Base-by-base conservation (phyloP, 139 green algal species). In the Coccomyxa sp. region DNA sequence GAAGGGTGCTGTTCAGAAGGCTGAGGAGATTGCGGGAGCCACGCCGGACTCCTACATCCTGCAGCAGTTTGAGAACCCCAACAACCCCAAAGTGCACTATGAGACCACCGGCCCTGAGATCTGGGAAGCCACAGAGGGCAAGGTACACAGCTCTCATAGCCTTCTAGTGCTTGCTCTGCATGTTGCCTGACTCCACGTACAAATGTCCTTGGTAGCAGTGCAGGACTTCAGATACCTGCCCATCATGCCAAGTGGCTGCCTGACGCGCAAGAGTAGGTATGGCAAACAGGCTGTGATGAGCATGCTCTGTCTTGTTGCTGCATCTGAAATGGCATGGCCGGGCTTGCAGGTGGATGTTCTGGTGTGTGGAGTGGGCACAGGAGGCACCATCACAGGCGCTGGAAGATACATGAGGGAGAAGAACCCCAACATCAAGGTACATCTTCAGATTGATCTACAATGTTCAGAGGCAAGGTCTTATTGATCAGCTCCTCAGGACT, bases 21-120 rank as follows among this genome's bases (percentile, higher is more conserved):
- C 88, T 14, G 83, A 93, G 81, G 85, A 94, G 80, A 86, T 93
- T 74, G 84, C 85, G 58, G 79, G 58, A 7, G 74, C 77, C 16
- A 94, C 79, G 9, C 78, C 77, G 16, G 78, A 88, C 78, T 85
- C 90, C 4, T 93, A 84, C 82, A 88, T 93, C 50, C 86, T 92
- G 71, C 84, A 93, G 80, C 91, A 95, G 85, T 95, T 95, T 83
- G 86, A 89, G 34, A 92, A 91, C 83, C 81, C 85, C 2, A 82
- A 81, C 73, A 92, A 92, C 85, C 82, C 86, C 0, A 70, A 86
- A 79, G 82, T 95, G 36, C 95, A 99, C 85, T 98, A 96, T 79
- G 82, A 95, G 77, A 98, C 94, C 64, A 99, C 95, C 0, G 95
- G 95, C 0, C 95, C 95, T 31, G 95, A 99, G 87, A 94, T 99